Percentiles rank a stretch among this genome's conserved stretches.
Conservation (phyloP, 108 stramenopile genomes). For the Skeletonema potamos region DNA sequence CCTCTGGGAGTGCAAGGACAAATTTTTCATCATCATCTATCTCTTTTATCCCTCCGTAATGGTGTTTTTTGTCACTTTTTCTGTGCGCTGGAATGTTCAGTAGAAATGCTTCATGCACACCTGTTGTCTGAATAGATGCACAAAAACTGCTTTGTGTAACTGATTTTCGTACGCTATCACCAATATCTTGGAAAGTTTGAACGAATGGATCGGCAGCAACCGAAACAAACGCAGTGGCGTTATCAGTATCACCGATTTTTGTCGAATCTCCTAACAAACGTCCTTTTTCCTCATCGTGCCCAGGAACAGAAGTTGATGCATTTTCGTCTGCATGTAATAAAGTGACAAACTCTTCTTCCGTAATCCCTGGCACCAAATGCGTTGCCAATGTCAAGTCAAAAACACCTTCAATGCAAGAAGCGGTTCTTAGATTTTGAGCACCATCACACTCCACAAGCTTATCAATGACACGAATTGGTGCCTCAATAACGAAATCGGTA, state of each 20-base stretch:
- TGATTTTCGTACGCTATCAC: background rate
- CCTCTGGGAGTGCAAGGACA: conserved; percentile 45
- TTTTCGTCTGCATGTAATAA: conserved; percentile 22
- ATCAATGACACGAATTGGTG: conserved; percentile 28
- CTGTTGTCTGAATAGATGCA: background rate
- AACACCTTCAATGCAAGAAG: conserved; percentile 17
- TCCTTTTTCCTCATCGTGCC: background rate
- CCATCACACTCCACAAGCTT: conserved; percentile 18
- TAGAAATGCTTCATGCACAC: conserved; percentile 34
- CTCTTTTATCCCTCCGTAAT: background rate
- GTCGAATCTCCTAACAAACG: conserved; percentile 1
- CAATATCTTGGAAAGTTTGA: conserved; percentile 8
- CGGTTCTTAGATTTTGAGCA: background rate
- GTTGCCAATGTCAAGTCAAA: conserved; percentile 22
- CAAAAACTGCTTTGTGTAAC: background rate
- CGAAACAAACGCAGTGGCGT: conserved; percentile 1
- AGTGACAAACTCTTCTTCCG: conserved; percentile 33
- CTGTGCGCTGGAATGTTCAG: background rate
- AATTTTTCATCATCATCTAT: conserved; percentile 10
- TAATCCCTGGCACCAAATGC: conserved; percentile 24
- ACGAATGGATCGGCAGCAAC: conserved; percentile 21
- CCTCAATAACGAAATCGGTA: conserved; percentile 24
- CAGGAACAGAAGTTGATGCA: conserved; percentile 5
- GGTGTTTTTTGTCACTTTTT: background rate
- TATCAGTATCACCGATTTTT: background rate